phyloP scores from a whole-genome alignment of 164 flowering plant species.

The Tetrastigma voinierianum region DNA sequence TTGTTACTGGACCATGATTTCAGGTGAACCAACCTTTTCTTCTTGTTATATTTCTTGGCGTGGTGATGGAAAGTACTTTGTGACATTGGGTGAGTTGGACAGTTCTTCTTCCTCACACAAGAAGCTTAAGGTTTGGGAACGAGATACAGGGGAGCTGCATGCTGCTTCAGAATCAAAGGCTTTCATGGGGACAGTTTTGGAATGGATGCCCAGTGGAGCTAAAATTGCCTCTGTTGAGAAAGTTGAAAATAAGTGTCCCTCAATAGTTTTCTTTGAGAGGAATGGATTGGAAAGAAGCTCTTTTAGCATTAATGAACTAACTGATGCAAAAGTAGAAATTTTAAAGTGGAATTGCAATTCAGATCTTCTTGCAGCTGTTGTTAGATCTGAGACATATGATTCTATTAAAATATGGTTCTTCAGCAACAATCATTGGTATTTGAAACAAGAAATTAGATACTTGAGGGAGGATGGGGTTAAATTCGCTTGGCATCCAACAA shows the following conservation, averaged over 20 bases:
- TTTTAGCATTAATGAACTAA: constrained; percentile 53
- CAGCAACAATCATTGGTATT: constrained; percentile 92
- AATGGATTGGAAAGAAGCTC: constrained; percentile 90
- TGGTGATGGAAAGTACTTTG: constrained; percentile 96
- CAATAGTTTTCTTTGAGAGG: constrained; percentile 76
- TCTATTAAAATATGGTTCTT: constrained; percentile 79
- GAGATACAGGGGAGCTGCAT: constrained; percentile 73
- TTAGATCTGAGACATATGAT: constrained; percentile 60
- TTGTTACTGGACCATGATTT: constrained; percentile 12
- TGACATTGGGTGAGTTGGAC: constrained; percentile 44
- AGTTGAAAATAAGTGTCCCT: constrained; percentile 52
- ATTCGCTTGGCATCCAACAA: constrained; percentile 82
- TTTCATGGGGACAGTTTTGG: constrained; percentile 61
- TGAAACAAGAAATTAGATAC: constrained; percentile 82
- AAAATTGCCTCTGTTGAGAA: constrained; percentile 71
- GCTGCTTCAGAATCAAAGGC: constrained; percentile 71
- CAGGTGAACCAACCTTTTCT: constrained; percentile 36
- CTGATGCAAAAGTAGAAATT: constrained; percentile 48
- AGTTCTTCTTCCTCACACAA: constrained; percentile 36
- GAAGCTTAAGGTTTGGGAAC: constrained; percentile 85
- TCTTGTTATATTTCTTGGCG: constrained; percentile 62
- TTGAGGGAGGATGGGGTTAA: constrained; percentile 52
- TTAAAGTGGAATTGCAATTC: constrained; percentile 89
- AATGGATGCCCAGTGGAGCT: constrained; percentile 98
- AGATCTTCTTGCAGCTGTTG: constrained; percentile 83